Conservation (phyloP, 352 stramenopile species). For the Phytopythium cucurbitacearum region DNA sequence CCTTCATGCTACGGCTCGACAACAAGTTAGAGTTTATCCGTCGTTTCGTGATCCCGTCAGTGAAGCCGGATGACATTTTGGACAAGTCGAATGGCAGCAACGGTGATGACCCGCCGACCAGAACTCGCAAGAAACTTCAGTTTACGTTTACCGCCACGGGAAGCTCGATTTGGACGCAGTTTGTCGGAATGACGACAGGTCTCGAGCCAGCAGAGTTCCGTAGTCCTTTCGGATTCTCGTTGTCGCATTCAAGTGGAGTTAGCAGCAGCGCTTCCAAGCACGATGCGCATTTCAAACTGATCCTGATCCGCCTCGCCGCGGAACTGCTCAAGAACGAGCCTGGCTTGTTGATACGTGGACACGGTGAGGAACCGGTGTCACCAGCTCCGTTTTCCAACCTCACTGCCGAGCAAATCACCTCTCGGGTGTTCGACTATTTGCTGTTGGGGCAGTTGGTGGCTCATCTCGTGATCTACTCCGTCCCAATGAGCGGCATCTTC, state of each 20-base stretch:
- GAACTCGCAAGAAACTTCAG: conserved; percentile 20
- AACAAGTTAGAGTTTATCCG: conserved; percentile 59
- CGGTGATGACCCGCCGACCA: not conserved
- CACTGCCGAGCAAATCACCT: conserved; percentile 5
- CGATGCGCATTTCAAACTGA: conserved; percentile 28
- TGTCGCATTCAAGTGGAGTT: conserved; percentile 6
- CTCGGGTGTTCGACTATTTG: conserved; percentile 41
- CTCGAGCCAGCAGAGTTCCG: conserved; percentile 46
- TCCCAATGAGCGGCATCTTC: conserved; percentile 44
- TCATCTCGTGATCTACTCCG: conserved; percentile 45
- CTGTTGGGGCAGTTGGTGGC: conserved; percentile 61
- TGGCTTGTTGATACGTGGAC: conserved; percentile 24
- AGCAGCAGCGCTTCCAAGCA: conserved; percentile 9
- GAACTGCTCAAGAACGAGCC: conserved; percentile 25
- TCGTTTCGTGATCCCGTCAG: conserved; percentile 29
- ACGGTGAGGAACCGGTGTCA: not conserved
- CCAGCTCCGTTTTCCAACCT: not conserved
- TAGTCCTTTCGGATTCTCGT: conserved; percentile 36
- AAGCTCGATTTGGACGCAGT: conserved; percentile 45
- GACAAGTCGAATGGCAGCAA: not conserved
- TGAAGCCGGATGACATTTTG: conserved; percentile 8
- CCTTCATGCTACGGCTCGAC: conserved; percentile 56
- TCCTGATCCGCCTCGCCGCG: conserved; percentile 29
- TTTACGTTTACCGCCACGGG: conserved; percentile 28
- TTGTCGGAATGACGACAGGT: conserved; percentile 28